Percentiles rank a stretch among this genome's conserved stretches.
Conservation (phyloP, 768 basidiomycete genomes). For the Suillus sp. region DNA sequence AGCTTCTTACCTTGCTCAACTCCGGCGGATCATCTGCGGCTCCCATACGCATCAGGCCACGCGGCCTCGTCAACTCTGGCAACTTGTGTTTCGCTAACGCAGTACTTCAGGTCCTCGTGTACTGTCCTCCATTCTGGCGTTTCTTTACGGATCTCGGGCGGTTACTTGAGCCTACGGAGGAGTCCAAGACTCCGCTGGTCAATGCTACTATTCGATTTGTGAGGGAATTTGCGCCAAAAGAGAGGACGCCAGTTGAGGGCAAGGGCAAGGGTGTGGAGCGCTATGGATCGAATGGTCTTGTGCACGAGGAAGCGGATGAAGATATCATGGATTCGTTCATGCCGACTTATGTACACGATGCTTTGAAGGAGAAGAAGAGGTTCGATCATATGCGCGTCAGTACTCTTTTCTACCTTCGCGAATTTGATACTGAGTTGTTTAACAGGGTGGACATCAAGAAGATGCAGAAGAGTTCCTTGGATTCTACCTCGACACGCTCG, state of each 20-base stretch:
- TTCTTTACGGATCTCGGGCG: constrained; percentile 74
- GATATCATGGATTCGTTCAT: constrained; percentile 70
- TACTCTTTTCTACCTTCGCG: constrained; percentile 20
- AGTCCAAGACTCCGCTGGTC: constrained; percentile 54
- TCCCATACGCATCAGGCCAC: constrained; percentile 50
- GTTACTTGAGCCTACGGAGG: constrained; percentile 40
- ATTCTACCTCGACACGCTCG: constrained; percentile 91
- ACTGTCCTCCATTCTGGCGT: constrained; percentile 83
- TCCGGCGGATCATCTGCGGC: constrained; percentile 34
- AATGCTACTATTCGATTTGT: constrained; percentile 74
- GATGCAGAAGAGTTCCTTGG: constrained; percentile 99
- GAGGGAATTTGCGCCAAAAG: constrained; percentile 62
- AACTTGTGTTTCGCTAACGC: constrained; percentile 99
- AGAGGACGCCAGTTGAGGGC: constrained; percentile 24
- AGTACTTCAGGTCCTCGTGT: constrained; percentile 87
- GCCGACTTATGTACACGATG: constrained; percentile 86
- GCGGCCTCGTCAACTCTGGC: constrained; percentile 90
- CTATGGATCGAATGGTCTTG: constrained; percentile 15
- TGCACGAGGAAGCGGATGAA: constrained; percentile 46
- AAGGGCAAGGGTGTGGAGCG: constrained; percentile 45
- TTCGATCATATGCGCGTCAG: constrained; percentile 91
- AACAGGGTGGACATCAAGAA: constrained; percentile 90
- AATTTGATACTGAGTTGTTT: constrained; percentile 13
- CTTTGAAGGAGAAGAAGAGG: constrained; percentile 89
- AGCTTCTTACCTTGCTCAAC: constrained; percentile 57